phyloP scores from a whole-genome alignment of 768 basidiomycete species.

The Scleroderma bovista region DNA sequence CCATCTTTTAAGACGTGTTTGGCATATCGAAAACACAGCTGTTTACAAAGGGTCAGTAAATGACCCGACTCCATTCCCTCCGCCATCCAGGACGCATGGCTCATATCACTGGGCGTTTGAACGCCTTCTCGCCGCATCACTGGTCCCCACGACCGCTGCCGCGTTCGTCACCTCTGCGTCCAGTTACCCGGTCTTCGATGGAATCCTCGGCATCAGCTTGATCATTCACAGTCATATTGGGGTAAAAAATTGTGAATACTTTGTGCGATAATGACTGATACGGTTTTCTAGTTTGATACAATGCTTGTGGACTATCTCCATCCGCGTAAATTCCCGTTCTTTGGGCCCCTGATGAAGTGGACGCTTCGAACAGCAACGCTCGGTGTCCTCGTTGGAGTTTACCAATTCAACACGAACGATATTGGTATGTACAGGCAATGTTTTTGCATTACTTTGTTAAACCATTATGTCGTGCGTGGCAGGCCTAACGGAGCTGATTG shows the following conservation, averaged over 20 bases:
- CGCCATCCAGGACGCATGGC: slow-evolving; percentile 75
- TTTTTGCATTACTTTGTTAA: slow-evolving; percentile 1
- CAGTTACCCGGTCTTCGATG: slow-evolving; percentile 83
- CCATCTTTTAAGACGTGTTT: not conserved
- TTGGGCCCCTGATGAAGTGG: slow-evolving; percentile 74
- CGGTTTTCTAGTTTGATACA: slow-evolving; percentile 56
- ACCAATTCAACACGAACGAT: slow-evolving; percentile 98
- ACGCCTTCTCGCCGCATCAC: slow-evolving; percentile 78
- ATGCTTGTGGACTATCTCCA: slow-evolving; percentile 87
- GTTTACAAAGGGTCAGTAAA: slow-evolving; percentile 90
- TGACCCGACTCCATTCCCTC: slow-evolving; percentile 88
- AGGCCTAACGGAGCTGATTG: slow-evolving; percentile 86
- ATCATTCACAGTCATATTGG: slow-evolving; percentile 96
- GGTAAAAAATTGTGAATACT: slow-evolving; percentile 36
- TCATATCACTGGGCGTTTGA: slow-evolving; percentile 95
- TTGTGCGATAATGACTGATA: not conserved
- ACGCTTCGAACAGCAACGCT: slow-evolving; percentile 69
- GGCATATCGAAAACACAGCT: slow-evolving; percentile 39
- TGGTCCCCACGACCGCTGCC: slow-evolving; percentile 85
- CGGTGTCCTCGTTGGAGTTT: slow-evolving; percentile 82
- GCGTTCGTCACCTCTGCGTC: slow-evolving; percentile 76
- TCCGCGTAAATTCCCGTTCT: slow-evolving; percentile 83
- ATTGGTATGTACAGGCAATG: slow-evolving; percentile 61
- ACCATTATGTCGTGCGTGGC: not conserved
- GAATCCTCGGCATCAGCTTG: slow-evolving; percentile 78